These are phyloP conservation scores for Phaeotremella fagi DNA, from an alignment of 768 basidiomycete genomes.

Conservation along the genomic window DNA sequence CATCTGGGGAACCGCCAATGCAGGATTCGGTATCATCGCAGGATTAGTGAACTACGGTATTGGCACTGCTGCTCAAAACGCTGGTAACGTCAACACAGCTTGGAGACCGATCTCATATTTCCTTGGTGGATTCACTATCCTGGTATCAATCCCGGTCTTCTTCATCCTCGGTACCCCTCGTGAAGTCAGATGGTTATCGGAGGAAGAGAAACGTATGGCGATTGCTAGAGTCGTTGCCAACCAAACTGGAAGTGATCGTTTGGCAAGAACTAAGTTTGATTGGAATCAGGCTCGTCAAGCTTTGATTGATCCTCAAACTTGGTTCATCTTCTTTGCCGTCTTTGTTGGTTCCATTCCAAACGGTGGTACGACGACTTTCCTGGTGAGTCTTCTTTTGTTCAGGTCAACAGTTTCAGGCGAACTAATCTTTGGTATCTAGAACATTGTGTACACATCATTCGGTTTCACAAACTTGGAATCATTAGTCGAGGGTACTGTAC, in stretches of 20 bases:
- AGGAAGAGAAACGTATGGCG: conserved; percentile 12
- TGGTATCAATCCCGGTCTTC: conserved; percentile 4
- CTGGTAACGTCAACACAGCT: conserved; percentile 1
- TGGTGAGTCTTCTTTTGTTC: too few species aligned
- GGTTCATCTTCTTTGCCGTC: conserved; percentile 6
- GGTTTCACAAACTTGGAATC: not conserved
- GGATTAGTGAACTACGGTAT: conserved; percentile 2
- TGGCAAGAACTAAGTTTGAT: not conserved
- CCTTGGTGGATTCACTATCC: conserved; percentile 11
- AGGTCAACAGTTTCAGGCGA: too few species aligned
- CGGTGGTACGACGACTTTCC: conserved; percentile 21
- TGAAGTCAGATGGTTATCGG: conserved; percentile 17
- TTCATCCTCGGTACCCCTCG: conserved; percentile 22
- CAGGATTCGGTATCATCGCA: not conserved
- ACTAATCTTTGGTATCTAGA: too few species aligned
- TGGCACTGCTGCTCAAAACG: conserved; percentile 1
- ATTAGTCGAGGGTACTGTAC: not conserved
- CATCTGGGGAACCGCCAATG: conserved; percentile 7
- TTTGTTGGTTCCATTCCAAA: conserved; percentile 15
- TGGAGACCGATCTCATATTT: conserved; percentile 9
- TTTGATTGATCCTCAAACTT: conserved; percentile 15
- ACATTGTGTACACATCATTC: too few species aligned
- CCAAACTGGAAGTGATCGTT: conserved; percentile 10
- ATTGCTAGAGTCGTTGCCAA: conserved; percentile 16
- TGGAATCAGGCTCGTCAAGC: conserved; percentile 12